Conservation (phyloP, 192 early-diverging fungal genomes). For the Tieghemiomyces parasiticus region DNA sequence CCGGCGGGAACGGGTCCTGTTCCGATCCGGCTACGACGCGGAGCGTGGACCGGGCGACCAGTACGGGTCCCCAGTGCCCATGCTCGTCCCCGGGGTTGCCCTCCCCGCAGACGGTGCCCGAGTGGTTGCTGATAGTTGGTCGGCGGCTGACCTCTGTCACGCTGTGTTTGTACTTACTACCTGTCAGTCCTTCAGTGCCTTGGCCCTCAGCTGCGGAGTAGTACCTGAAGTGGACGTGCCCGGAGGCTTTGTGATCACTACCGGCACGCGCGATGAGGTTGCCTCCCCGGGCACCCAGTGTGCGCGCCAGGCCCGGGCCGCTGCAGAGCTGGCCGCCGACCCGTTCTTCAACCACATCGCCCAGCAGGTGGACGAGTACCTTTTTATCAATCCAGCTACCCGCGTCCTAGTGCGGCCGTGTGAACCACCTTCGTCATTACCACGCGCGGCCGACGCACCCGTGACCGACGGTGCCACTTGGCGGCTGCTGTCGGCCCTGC, state of each 20-base stretch:
- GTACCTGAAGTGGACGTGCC: conserved; percentile 7
- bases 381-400: neutral
- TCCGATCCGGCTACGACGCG: neutral
- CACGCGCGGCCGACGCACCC: neutral
- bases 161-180: neutral
- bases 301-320: neutral
- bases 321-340: neutral
- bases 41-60: neutral
- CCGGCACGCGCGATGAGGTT: neutral
- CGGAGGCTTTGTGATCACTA: neutral
- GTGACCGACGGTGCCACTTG: neutral
- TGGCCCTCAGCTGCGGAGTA: conserved; percentile 3
- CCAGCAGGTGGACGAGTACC: neutral
- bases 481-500: neutral
- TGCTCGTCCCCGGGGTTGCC: neutral
- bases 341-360: neutral
- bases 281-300: neutral
- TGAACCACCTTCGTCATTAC: neutral
- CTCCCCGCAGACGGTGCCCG: neutral
- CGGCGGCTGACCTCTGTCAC: neutral
- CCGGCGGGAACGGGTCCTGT: neutral
- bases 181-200: neutral
- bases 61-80: neutral
- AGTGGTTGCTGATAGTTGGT: neutral
- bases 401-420: neutral